Base-by-base conservation (phyloP, 108 stramenopile genomes). In the Cylindrotheca fusiformis region DNA sequence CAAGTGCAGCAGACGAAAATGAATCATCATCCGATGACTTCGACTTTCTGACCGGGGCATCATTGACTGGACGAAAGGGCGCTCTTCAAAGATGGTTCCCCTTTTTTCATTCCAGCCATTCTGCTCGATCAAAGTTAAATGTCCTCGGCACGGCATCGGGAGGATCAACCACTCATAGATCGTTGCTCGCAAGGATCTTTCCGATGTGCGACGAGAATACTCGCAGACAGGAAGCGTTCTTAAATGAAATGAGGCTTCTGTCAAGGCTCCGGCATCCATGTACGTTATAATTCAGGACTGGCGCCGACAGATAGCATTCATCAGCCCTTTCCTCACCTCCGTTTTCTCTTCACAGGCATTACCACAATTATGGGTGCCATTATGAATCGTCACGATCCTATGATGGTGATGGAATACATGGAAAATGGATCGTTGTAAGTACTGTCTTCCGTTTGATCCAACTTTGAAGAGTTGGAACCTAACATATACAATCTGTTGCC, bases 401-500 rank as follows among this genome's bases (percentile, higher is more conserved):
- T 77, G 64, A 29, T 72, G 8, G 71, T 86, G n/a, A 82, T 87
- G 86, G 86, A 87, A 58, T 87, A 72, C 67, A 87, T 87, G 86
- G 72, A 77, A 24, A 59, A 72, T 63, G 83, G 86, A 10, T 87
- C 86, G 1, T 52, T 87, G 25, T 81, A n/a, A n/a, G n/a, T n/a
- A n/a, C n/a, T n/a, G n/a, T n/a, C n/a, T n/a, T n/a, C n/a, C n/a
- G n/a, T n/a, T n/a, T n/a, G n/a, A n/a, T n/a, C n/a, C n/a, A n/a
- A n/a, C n/a, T n/a, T n/a, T n/a, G n/a, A n/a, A n/a, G n/a, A n/a
- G n/a, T n/a, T n/a, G n/a, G n/a, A n/a, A n/a, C n/a, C n/a, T n/a
- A n/a, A n/a, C n/a, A n/a, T n/a, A n/a, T n/a, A n/a, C n/a, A n/a
- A n/a, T n/a, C n/a, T n/a, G n/a, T n/a, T n/a, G n/a, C n/a, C n/a